Conservation (phyloP, 306 rosid genomes). For the Quercus agrifolia region DNA sequence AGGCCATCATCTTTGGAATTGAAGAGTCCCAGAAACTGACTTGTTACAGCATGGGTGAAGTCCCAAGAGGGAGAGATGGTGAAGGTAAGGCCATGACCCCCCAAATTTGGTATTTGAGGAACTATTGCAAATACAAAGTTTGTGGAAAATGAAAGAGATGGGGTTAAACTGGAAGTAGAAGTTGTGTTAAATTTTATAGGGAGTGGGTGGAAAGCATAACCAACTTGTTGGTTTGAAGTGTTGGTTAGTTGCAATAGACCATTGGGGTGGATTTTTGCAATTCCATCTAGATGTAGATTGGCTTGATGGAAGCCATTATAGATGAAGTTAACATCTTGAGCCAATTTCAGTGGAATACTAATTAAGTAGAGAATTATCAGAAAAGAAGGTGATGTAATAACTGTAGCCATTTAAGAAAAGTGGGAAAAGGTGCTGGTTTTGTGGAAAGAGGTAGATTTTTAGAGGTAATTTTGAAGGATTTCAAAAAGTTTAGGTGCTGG, state of each 20-base stretch:
- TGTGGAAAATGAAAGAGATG: background rate
- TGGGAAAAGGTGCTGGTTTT: no score
- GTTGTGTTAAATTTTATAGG: background rate
- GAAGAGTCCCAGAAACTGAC: background rate
- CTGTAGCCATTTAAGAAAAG: no score
- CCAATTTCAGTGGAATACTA: background rate
- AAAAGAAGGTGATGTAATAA: no score
- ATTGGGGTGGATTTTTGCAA: background rate
- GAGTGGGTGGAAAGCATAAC: background rate
- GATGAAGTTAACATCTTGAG: background rate
- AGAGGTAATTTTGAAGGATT: no score
- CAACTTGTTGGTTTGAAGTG: background rate
- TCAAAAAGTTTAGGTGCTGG: no score
- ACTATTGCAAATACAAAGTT: background rate
- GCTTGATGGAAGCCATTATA: no score
- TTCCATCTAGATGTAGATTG: background rate
- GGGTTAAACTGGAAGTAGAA: background rate
- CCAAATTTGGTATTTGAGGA: background rate
- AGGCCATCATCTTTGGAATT: background rate
- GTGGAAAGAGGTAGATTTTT: no score
- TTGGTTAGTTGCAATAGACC: background rate
- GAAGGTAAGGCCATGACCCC: constrained; percentile 31
- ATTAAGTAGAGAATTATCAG: no score
- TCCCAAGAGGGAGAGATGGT: constrained; percentile 19
- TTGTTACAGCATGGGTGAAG: background rate